These are phyloP conservation scores for Fusarium nanum DNA, from an alignment of 2,329 filamentous ascomycete species.

Conservation along the genomic window DNA sequence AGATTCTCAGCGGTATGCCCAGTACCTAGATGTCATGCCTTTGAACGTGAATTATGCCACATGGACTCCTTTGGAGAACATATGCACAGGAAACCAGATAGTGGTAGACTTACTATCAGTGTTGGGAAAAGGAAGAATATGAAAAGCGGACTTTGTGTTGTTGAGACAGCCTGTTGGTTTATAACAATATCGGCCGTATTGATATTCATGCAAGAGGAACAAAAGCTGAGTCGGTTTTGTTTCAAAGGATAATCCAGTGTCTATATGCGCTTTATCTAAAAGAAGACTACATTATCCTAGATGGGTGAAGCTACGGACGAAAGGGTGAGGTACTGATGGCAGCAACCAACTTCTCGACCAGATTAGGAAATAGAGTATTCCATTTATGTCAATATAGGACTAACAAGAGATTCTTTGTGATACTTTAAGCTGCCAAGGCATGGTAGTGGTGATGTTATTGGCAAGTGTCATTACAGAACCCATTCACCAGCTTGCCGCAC, in stretches of 20 bases:
- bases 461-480: not conserved
- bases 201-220: not conserved
- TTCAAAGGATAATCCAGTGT: too few species aligned
- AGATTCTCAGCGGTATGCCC: too few species aligned
- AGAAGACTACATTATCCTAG: not conserved
- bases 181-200: not conserved
- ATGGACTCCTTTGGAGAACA: too few species aligned
- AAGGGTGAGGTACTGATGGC: too few species aligned
- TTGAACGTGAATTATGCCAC: too few species aligned
- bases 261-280: not conserved
- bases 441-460: not conserved
- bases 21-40: too few species aligned
- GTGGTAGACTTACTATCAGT: too few species aligned
- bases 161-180: not conserved
- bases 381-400: rapidly evolving
- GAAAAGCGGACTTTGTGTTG: not conserved
- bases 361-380: not conserved
- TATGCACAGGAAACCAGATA: too few species aligned
- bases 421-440: rapidly evolving
- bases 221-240: too few species aligned
- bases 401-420: not conserved
- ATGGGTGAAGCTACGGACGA: not conserved
- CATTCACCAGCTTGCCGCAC: not conserved
- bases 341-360: not conserved
- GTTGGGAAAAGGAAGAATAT: too few species aligned